phyloP scores from a whole-genome alignment of 176 grass and related monocot species.

The Avena insularis region DNA sequence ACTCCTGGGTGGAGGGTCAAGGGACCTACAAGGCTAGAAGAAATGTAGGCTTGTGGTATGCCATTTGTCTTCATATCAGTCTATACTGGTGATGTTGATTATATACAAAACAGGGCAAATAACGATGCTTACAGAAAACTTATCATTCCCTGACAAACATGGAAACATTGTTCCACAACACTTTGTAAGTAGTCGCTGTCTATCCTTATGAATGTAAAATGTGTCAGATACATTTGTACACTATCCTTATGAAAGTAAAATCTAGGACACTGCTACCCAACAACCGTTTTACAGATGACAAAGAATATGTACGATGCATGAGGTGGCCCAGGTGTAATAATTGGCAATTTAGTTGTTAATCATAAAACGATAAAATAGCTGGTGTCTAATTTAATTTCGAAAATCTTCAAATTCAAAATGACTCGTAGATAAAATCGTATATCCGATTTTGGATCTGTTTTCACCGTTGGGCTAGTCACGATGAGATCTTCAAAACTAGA shows the following conservation, averaged over 20 bases:
- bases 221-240: not conserved
- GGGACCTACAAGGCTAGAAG: conserved; percentile 66
- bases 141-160: conserved; percentile 69
- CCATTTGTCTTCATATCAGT: conserved; percentile 57
- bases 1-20: conserved; percentile 44
- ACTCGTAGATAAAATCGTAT: too few species aligned
- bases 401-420: too few species aligned
- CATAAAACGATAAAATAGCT: too few species aligned
- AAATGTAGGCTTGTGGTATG: conserved; percentile 73
- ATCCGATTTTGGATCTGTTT: too few species aligned
- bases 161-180: conserved; percentile 69
- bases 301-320: too few species aligned
- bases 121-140: conserved; percentile 70
- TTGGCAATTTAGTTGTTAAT: too few species aligned
- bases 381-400: too few species aligned
- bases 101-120: conserved; percentile 56
- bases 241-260: not conserved
- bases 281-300: too few species aligned
- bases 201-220: not conserved
- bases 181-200: conserved; percentile 43
- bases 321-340: too few species aligned
- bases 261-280: too few species aligned
- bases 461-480: too few species aligned
- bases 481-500: too few species aligned
- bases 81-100: conserved; percentile 77